These are phyloP conservation scores for Cyclospora cayetanensis DNA, from an alignment of 169 alveolate genomes.

Conservation along the genomic window DNA sequence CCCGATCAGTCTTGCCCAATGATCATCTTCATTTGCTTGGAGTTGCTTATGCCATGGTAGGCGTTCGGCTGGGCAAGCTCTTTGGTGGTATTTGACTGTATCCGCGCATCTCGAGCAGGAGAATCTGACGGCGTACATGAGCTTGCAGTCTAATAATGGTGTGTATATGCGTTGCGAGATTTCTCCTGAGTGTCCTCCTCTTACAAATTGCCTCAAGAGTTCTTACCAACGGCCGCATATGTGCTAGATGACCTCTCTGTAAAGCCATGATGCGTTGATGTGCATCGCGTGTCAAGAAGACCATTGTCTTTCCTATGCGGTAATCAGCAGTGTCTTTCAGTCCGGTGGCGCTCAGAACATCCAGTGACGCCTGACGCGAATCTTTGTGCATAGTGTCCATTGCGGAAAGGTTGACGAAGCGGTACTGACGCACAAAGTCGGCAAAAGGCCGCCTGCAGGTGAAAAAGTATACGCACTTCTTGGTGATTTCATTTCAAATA, in stretches of 20 bases:
- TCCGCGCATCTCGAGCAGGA: constrained; percentile 18
- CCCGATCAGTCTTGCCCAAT: background rate
- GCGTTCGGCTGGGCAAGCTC: background rate
- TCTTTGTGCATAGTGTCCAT: background rate
- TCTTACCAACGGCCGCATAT: background rate
- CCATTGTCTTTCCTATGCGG: constrained; percentile 17
- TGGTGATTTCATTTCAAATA: background rate
- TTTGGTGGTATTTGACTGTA: background rate
- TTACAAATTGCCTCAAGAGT: background rate
- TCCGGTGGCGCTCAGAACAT: background rate
- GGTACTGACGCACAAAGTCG: constrained; percentile 86
- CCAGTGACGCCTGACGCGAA: background rate
- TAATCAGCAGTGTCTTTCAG: background rate
- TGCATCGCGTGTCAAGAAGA: background rate
- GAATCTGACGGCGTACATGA: background rate
- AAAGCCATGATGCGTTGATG: background rate
- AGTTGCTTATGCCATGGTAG: background rate
- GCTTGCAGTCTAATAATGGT: background rate
- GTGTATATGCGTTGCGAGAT: background rate
- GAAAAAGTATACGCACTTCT: too few relatives aligned
- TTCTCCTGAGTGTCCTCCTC: background rate
- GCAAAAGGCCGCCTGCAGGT: constrained; percentile 81
- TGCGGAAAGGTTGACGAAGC: constrained; percentile 76
- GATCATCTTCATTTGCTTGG: background rate
- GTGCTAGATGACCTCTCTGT: background rate